These are phyloP conservation scores for Umbelopsis sp. DNA, from an alignment of 371 early-diverging fungal species.

Conservation along the genomic window DNA sequence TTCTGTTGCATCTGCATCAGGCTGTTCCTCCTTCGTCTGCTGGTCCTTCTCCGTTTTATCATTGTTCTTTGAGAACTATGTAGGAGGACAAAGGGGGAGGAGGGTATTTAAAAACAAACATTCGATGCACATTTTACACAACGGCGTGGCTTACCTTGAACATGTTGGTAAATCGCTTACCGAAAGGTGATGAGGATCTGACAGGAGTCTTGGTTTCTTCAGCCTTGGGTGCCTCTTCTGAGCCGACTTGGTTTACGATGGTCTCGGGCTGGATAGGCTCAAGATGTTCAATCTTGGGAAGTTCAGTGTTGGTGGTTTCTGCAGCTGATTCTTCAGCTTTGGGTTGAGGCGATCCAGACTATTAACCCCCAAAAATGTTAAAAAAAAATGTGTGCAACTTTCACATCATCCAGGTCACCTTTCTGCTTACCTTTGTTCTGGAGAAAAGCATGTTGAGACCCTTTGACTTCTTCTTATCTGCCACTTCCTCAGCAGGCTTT, in stretches of 20 bases:
- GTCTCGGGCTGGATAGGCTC: conserved; percentile 17
- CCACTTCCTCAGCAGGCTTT: conserved; percentile 11
- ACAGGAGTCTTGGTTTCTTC: not conserved
- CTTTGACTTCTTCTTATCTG: conserved; percentile 24
- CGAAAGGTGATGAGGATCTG: conserved; percentile 10
- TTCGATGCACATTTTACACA: not conserved
- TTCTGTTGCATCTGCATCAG: not conserved
- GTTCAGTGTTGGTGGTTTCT: conserved; percentile 20
- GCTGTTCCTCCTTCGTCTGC: not conserved
- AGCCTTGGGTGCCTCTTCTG: not conserved
- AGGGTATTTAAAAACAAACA: not conserved
- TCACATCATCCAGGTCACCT: too few species aligned
- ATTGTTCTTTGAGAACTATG: conserved; percentile 12
- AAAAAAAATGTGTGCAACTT: not conserved
- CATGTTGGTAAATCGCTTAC: conserved; percentile 13
- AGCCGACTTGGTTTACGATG: conserved; percentile 4
- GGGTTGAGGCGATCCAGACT: conserved; percentile 14
- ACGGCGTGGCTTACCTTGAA: conserved; percentile 5
- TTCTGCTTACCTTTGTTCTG: conserved; percentile 20
- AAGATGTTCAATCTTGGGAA: conserved; percentile 24
- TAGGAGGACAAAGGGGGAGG: not conserved
- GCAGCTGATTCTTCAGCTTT: conserved; percentile 8
- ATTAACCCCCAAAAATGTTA: not conserved
- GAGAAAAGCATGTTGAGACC: conserved; percentile 24
- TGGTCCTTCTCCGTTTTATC: conserved; percentile 1